Base-by-base conservation (phyloP, 2,329 filamentous ascomycete genomes). In the Calonectria pteridis region DNA sequence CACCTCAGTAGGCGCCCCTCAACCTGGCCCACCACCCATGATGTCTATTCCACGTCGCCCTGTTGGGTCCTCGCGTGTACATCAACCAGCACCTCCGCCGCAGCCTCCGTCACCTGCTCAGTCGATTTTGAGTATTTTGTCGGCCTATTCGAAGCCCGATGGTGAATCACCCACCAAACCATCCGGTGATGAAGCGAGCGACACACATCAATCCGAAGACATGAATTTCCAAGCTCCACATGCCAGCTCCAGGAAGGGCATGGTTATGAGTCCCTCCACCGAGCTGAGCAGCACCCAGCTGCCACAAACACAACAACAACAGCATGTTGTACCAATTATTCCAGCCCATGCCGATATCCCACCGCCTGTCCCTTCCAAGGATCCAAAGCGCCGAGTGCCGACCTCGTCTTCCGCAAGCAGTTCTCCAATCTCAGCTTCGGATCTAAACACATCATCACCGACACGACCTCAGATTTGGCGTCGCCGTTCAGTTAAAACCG, bases 91-190 rank as follows among this genome's bases (percentile, higher is more conserved):
- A 67, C 71, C 74, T 67, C 70, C 53, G 63, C 73, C 75, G 46
- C 75, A 75, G 40, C 74, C 76, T 6, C 75, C 80, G 58, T 82
- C 81, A 40, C 72, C 75, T 16, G 88, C 88, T 51, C 59, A 64
- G 20, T 91, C 90, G 13, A 82, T 91, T 66, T 89, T 87, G 18
- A 91, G 89, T 79, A 82, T 91, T 14, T 77, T 91, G 43, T 91
- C 89, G 14, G 89, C 90, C 26, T 91, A 91, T 78, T 88, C 88
- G 65, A 83, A 84, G 74, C 87, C 85, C 58, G 86, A 86, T 9
- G 86, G 85, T 53, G 87, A 87, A 65, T 87, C 85, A 5, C 82
- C 85, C 49, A 83, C 85, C 37, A 83, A 82, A 71, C 86, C 85
- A 4, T 87, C 86, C 23, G 84, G 86, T 69, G 86, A 82, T 55